Evolutionary conservation across 352 stramenopile species (phyloP).

Genomic region (Phytopythium vexans): DNA sequence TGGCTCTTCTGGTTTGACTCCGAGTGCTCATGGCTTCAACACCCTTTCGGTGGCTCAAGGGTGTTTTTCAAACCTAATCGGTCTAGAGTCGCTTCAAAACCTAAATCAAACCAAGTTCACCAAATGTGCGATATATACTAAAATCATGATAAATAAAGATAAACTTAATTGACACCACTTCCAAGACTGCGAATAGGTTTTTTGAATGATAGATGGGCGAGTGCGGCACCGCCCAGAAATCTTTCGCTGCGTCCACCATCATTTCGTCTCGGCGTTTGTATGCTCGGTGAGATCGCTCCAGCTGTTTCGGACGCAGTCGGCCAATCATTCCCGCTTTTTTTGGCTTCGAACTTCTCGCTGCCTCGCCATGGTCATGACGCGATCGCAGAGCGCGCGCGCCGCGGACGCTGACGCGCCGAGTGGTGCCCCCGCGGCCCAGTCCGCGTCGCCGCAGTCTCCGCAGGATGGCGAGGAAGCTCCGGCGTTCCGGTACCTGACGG

Average conservation of each 20-base stretch:
- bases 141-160: too few relatives aligned
- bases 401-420: neutral
- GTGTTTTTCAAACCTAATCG: too few relatives aligned
- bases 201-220: too few relatives aligned
- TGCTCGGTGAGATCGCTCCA: neutral
- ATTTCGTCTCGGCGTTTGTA: constrained; percentile 1
- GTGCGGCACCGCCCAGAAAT: too few relatives aligned
- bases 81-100: too few relatives aligned
- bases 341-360: neutral
- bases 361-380: constrained; percentile 4
- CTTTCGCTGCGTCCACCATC: neutral
- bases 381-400: constrained; percentile 4
- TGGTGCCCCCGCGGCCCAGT: neutral
- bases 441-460: constrained; percentile 5
- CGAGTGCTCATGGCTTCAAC: neutral
- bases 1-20: constrained; percentile 4
- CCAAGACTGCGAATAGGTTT: too few relatives aligned
- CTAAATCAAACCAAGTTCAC: too few relatives aligned
- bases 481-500: constrained; percentile 67
- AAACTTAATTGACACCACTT: too few relatives aligned
- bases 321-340: neutral
- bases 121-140: too few relatives aligned
- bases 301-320: neutral
- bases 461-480: neutral
- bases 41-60: too few relatives aligned